Evolutionary conservation across 305 asterid species (phyloP), one percentile per base, ranked within the genome.

Genomic region (Fraxinus baroniana): DNA sequence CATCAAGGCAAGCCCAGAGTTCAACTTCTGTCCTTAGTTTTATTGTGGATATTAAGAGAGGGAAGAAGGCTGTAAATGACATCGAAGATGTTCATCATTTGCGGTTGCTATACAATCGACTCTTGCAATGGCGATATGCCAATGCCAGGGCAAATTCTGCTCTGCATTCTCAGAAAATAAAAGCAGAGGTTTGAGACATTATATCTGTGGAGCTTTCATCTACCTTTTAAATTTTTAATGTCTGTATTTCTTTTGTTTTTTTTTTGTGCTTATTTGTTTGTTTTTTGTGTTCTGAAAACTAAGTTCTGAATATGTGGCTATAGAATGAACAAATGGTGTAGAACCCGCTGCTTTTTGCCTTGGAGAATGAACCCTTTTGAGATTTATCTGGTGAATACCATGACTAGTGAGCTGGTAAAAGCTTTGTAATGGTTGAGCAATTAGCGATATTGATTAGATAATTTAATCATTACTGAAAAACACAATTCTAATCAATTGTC

Each of bases 1-100:
- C 98, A 15, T 90, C 91, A 68, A 91, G 92, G 83, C 95, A 90
- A 80, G 78, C 94, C 80, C 91, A 86, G 81, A 90, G 78, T 89
- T 86, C 94, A 26, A 84, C 90, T 84, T 92, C 99, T 49, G 97
- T 92, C 76, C 94, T 96, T 80, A 91, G 92, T 83, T 96, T 91
- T 83, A 90, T 93, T 83, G 98, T 90, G 37, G 98, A 94, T 85
- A 90, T 94, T 80, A 94, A 83, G 82, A 90, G 88, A 81, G 97
- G 98, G 78, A 92, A 91, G 88, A 93, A 93, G 86, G 89, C 88
- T 55, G 93, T 89, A 26, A 89, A 85, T 88, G 88, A 93, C 84
- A 87, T 92, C 52, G 98, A 94, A 82, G 99, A 94, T 85, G 97
- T 86, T 62, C 99, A 96, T 89, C 93, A 88, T 74, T 83, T 96